These are phyloP conservation scores for Nicotiana attenuata DNA, from an alignment of 257 asterid species.

Conservation along the genomic window DNA sequence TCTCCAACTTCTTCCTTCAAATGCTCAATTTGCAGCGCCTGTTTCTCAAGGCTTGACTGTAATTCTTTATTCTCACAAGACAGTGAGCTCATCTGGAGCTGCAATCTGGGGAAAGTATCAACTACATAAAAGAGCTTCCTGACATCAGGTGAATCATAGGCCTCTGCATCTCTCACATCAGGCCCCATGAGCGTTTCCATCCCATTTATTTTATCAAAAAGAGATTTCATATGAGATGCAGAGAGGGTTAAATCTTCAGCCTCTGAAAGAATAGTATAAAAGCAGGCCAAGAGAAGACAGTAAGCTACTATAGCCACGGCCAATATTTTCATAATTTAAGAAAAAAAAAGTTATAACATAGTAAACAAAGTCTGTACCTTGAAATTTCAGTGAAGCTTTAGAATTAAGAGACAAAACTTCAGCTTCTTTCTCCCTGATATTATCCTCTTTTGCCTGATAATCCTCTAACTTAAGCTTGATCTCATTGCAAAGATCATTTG, in stretches of 20 bases:
- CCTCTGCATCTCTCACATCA: conserved; percentile 32
- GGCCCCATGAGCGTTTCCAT: conserved; percentile 41
- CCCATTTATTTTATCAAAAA: conserved; percentile 57
- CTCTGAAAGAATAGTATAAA: conserved; percentile 49
- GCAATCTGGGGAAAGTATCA: conserved; percentile 47
- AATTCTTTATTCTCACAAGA: conserved; percentile 55
- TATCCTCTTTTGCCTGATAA: conserved; percentile 42
- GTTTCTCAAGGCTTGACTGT: conserved; percentile 51
- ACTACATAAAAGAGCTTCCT: conserved; percentile 63
- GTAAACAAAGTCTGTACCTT: conserved; percentile 36
- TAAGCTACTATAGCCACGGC: background rate
- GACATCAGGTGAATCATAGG: conserved; percentile 34
- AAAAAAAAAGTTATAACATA: background rate
- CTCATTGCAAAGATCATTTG: conserved; percentile 36
- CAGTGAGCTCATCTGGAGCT: conserved; percentile 42
- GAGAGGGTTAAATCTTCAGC: conserved; percentile 45
- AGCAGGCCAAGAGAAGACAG: background rate
- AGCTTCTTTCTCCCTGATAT: conserved; percentile 43
- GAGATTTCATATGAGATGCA: conserved; percentile 50
- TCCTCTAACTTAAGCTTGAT: conserved; percentile 43
- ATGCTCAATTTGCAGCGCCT: conserved; percentile 49
- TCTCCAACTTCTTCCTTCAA: conserved; percentile 52
- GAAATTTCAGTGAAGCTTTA: conserved; percentile 36
- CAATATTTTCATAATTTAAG: background rate
- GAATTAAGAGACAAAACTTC: conserved; percentile 37